Evolutionary conservation across 2,329 filamentous ascomycete genomes (phyloP).

Genomic region (Ilyonectria sp.): DNA sequence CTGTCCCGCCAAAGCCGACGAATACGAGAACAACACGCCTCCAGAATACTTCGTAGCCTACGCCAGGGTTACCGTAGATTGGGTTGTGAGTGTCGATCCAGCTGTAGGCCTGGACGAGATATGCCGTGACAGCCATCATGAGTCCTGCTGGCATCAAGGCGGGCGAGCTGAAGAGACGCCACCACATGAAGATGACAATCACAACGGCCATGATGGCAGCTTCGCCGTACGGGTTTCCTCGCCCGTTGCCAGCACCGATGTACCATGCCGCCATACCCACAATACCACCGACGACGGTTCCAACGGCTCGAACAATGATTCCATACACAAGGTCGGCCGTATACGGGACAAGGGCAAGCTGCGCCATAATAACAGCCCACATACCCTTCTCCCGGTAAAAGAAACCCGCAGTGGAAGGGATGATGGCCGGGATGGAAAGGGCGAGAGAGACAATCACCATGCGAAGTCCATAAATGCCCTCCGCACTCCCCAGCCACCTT

Average conservation of each 20-base stretch:
- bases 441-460: constrained; percentile 19
- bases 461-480: constrained; percentile 21
- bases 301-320: constrained; percentile 24
- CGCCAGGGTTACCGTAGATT: constrained; percentile 32
- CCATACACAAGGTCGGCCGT: constrained; percentile 39
- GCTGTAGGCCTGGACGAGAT: constrained; percentile 38
- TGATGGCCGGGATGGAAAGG: constrained; percentile 17
- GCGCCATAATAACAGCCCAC: constrained; percentile 43
- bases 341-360: constrained; percentile 38
- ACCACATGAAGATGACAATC: constrained; percentile 40
- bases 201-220: constrained; percentile 38
- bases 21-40: constrained; percentile 27
- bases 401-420: constrained; percentile 34
- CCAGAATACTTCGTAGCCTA: constrained; percentile 31
- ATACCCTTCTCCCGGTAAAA: constrained; percentile 40
- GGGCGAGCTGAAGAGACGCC: constrained; percentile 38
- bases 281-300: constrained; percentile 23
- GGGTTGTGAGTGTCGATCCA: constrained; percentile 41
- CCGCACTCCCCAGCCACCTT: constrained; percentile 12
- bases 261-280: constrained; percentile 26
- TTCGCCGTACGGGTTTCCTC: constrained; percentile 34
- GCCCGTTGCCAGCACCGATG: constrained; percentile 19
- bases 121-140: constrained; percentile 41
- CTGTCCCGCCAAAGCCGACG: constrained; percentile 14
- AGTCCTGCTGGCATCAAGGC: constrained; percentile 37